Percentiles rank a stretch among this genome's conserved stretches.
phyloP scores from a whole-genome alignment of 768 basidiomycete genomes.

The Suillus alpinus region DNA sequence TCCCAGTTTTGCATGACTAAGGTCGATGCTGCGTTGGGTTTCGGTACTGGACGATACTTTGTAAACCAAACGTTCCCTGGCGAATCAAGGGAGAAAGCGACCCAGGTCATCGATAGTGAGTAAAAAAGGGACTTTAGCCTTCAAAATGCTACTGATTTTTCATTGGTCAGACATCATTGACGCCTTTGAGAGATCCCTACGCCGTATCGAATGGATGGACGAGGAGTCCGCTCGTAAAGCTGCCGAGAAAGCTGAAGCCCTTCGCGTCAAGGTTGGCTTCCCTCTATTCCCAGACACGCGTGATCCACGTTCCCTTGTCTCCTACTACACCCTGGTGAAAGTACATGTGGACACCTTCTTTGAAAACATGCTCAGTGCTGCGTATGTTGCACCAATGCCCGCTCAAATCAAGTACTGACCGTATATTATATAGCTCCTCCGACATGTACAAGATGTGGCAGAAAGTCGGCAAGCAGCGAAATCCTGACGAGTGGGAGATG shows the following conservation, averaged over 20 bases:
- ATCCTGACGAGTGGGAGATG: conserved; percentile 85
- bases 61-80: conserved; percentile 81
- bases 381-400: conserved; percentile 32
- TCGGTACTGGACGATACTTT: conserved; percentile 86
- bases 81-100: conserved; percentile 76
- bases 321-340: conserved; percentile 72
- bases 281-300: conserved; percentile 83
- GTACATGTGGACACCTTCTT: conserved; percentile 75
- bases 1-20: conserved; percentile 76
- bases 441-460: conserved; percentile 71
- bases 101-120: conserved; percentile 76
- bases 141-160: conserved; percentile 7
- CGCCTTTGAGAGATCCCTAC: conserved; percentile 77
- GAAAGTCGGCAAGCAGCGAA: conserved; percentile 65
- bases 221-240: conserved; percentile 75
- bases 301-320: conserved; percentile 61
- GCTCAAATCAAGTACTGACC: conserved; percentile 7
- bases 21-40: conserved; percentile 78
- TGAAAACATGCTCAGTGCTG: conserved; percentile 71
- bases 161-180: conserved; percentile 63
- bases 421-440: conserved; percentile 40
- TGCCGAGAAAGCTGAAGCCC: conserved; percentile 64
- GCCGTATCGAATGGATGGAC: conserved; percentile 89
- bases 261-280: conserved; percentile 87
- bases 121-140: neutral